Percentiles rank a stretch among this genome's conserved stretches.
Conservation (phyloP, 2,329 filamentous ascomycete genomes). For the Lithohypha guttulata region DNA sequence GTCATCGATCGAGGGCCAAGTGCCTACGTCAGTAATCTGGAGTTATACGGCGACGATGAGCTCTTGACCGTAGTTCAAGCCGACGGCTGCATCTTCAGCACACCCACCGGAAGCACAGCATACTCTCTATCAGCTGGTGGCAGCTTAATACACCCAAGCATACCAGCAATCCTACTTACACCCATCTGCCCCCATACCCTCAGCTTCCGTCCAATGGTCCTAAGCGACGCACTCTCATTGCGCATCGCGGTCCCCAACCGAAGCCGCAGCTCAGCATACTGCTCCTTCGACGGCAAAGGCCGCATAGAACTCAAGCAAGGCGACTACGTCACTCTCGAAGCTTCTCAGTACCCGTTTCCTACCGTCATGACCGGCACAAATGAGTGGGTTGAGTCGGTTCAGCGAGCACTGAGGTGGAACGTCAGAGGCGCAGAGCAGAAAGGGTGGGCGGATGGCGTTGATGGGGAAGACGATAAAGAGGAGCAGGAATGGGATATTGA, state of each 20-base stretch:
- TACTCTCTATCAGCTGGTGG: constrained; percentile 94
- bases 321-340: constrained; percentile 91
- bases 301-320: constrained; percentile 86
- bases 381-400: constrained; percentile 96
- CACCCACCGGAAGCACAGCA: constrained; percentile 84
- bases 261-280: constrained; percentile 88
- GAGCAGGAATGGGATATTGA: constrained; percentile 85
- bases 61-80: constrained; percentile 92
- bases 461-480: constrained; percentile 25
- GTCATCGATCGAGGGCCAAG: constrained; percentile 96
- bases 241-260: constrained; percentile 75
- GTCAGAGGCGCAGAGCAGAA: constrained; percentile 86
- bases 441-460: constrained; percentile 51
- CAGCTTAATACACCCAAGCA: constrained; percentile 90
- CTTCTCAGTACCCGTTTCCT: constrained; percentile 92
- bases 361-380: constrained; percentile 81
- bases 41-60: constrained; percentile 91
- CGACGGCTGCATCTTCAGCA: constrained; percentile 95
- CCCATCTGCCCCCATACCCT: constrained; percentile 96
- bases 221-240: constrained; percentile 87
- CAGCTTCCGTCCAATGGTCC: constrained; percentile 94
- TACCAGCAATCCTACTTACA: constrained; percentile 90
- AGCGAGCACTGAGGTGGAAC: constrained; percentile 88
- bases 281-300: constrained; percentile 93
- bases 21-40: constrained; percentile 91